A percentile compares a stretch with the other conserved stretches of the same genome.
phyloP scores from a whole-genome alignment of 2,329 filamentous ascomycete species.

The Xylaria sp. region DNA sequence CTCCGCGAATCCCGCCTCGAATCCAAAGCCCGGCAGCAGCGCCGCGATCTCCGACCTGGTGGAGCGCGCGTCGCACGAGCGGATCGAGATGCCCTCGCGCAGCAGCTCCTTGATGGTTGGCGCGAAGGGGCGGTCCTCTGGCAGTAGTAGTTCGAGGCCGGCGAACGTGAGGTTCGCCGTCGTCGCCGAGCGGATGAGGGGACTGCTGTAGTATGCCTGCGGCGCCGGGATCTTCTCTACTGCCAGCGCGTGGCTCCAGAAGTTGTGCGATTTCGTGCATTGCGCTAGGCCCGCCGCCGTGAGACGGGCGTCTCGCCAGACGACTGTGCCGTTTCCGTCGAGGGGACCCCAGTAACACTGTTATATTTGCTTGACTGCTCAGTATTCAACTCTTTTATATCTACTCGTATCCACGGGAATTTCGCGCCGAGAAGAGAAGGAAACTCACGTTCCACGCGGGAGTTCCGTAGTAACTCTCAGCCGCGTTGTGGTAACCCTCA shows the following conservation, averaged over 20 bases:
- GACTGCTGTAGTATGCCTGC: conserved; percentile 72
- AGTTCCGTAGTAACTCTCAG: conserved; percentile 73
- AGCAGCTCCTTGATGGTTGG: conserved; percentile 72
- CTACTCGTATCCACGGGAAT: too few species aligned
- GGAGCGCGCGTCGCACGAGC: conserved; percentile 74
- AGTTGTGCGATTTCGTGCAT: conserved; percentile 66
- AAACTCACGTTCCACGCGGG: conserved; percentile 72
- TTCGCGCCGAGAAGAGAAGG: too few species aligned
- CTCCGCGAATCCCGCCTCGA: conserved; percentile 72
- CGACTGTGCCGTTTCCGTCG: conserved; percentile 70
- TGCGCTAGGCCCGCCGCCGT: conserved; percentile 67
- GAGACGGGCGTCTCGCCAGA: conserved; percentile 72
- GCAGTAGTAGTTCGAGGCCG: conserved; percentile 58
- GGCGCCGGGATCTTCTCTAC: conserved; percentile 67
- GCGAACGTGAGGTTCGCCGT: conserved; percentile 72
- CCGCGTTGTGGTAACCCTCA: conserved; percentile 71
- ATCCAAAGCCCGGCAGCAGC: conserved; percentile 62
- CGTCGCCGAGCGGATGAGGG: conserved; percentile 69
- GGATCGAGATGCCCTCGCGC: conserved; percentile 72
- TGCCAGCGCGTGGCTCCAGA: conserved; percentile 66
- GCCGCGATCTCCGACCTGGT: conserved; percentile 63
- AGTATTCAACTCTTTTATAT: too few species aligned
- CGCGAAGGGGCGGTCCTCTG: conserved; percentile 60
- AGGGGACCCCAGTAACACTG: conserved; percentile 73
- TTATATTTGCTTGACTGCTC: not conserved